Evolutionary conservation across 179 eudicot species (phyloP).

Genomic region (Sideroxylon spinosum): DNA sequence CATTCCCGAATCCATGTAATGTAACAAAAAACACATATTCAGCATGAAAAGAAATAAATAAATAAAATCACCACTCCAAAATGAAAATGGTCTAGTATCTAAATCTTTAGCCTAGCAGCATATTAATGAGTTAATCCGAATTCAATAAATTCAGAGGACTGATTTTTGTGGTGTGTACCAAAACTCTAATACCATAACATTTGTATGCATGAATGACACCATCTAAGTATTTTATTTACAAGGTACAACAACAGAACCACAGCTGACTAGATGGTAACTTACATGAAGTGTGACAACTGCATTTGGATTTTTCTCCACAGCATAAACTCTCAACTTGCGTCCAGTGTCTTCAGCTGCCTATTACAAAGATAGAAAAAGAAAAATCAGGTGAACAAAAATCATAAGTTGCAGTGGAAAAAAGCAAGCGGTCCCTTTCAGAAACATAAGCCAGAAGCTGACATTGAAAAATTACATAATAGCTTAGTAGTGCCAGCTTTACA

Average conservation of each 20-base stretch:
- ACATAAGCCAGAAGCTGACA: not conserved
- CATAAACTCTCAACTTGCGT: slow-evolving; percentile 82
- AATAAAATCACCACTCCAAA: not conserved
- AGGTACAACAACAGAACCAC: not conserved
- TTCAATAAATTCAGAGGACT: not conserved
- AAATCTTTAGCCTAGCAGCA: not conserved
- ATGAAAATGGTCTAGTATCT: not conserved
- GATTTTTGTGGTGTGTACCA: too few relatives aligned
- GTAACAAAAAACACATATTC: too few relatives aligned
- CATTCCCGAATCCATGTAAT: too few relatives aligned
- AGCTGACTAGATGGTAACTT: slow-evolving; percentile 25
- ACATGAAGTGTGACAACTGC: slow-evolving; percentile 96
- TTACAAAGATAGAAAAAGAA: not conserved
- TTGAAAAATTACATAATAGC: not conserved
- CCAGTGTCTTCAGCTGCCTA: slow-evolving; percentile 98
- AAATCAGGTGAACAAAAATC: not conserved
- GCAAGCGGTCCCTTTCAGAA: not conserved
- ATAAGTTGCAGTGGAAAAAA: not conserved
- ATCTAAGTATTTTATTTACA: not conserved
- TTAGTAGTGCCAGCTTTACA: not conserved
- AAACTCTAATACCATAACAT: not conserved
- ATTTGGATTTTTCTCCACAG: slow-evolving; percentile 98
- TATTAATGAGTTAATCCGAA: not conserved
- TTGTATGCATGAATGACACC: not conserved
- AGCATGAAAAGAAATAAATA: not conserved